These are phyloP conservation scores for Amoebophrya sp. DNA, from an alignment of 169 alveolate species.

Conservation along the genomic window DNA sequence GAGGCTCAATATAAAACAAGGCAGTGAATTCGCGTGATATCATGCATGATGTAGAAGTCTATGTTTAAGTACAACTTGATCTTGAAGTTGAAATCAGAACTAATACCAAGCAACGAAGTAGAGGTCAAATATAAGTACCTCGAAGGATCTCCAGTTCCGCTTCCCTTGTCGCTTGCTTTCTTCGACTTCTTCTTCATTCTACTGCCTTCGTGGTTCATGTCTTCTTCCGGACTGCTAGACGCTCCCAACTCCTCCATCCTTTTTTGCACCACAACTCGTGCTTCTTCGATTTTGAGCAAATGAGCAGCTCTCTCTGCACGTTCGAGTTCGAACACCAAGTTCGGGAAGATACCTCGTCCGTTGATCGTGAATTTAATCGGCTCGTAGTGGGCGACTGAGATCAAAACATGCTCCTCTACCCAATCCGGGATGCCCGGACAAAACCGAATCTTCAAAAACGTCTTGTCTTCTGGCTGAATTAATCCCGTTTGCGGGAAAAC, in stretches of 20 bases:
- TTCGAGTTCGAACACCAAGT: conserved; percentile 67
- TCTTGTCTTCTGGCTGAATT: conserved; percentile 74
- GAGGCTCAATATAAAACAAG: too few species aligned
- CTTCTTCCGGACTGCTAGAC: too few species aligned
- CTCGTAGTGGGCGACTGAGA: conserved; percentile 81
- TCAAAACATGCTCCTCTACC: conserved; percentile 63
- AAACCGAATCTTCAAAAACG: conserved; percentile 65
- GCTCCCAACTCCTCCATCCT: conserved; percentile 35
- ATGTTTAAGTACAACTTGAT: too few species aligned
- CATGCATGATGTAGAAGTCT: too few species aligned
- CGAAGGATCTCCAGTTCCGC: too few species aligned
- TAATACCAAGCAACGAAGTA: too few species aligned
- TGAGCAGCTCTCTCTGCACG: conserved; percentile 62
- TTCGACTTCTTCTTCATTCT: not conserved
- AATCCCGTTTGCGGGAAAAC: conserved; percentile 71
- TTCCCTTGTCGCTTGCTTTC: not conserved
- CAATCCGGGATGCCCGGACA: conserved; percentile 64
- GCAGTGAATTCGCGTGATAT: too few species aligned
- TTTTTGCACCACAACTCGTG: conserved; percentile 17
- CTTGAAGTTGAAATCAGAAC: too few species aligned
- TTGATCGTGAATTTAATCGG: conserved; percentile 71
- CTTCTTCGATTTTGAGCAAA: conserved; percentile 56
- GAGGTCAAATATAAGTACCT: too few species aligned
- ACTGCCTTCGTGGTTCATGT: not conserved
- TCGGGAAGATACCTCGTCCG: conserved; percentile 80